Conservation (phyloP, 2,329 filamentous ascomycete genomes). For the Cytospora piceicola region DNA sequence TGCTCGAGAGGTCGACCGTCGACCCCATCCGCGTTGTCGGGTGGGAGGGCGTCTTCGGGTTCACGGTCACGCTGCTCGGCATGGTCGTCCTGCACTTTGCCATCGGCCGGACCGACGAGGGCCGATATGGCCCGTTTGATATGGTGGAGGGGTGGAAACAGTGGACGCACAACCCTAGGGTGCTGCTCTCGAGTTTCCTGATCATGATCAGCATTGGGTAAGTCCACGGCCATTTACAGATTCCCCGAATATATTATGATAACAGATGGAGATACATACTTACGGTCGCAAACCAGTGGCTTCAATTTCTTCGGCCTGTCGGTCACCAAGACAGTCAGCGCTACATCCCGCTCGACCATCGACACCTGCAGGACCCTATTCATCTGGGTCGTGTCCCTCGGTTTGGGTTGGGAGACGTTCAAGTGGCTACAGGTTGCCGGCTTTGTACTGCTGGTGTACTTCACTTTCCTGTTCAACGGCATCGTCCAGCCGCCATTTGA, state of each 20-base stretch:
- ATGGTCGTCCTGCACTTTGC: constrained; percentile 81
- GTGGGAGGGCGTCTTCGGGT: constrained; percentile 95
- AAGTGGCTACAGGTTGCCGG: constrained; percentile 94
- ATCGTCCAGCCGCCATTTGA: constrained; percentile 82
- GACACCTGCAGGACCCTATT: constrained; percentile 97
- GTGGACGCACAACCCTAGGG: constrained; percentile 70
- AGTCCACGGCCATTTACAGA: constrained; percentile 39
- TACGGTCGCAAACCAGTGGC: constrained; percentile 58
- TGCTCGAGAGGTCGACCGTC: constrained; percentile 67
- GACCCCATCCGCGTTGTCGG: constrained; percentile 91
- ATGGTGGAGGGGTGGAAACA: constrained; percentile 82
- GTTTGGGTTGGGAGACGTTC: constrained; percentile 94
- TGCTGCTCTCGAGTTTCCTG: constrained; percentile 77
- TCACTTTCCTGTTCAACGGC: constrained; percentile 95
- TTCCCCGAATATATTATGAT: constrained; percentile 23
- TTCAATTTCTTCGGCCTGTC: constrained; percentile 99
- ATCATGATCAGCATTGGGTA: constrained; percentile 99
- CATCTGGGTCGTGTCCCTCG: constrained; percentile 95
- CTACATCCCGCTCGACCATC: constrained; percentile 92
- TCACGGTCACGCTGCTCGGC: constrained; percentile 73
- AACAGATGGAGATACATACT: neutral
- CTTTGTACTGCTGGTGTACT: constrained; percentile 89
- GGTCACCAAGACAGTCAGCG: constrained; percentile 86
- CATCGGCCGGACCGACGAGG: constrained; percentile 74
- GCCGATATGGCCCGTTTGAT: constrained; percentile 86